phyloP scores from a whole-genome alignment of 352 stramenopile genomes.

The Globisporangium takayamanum region DNA sequence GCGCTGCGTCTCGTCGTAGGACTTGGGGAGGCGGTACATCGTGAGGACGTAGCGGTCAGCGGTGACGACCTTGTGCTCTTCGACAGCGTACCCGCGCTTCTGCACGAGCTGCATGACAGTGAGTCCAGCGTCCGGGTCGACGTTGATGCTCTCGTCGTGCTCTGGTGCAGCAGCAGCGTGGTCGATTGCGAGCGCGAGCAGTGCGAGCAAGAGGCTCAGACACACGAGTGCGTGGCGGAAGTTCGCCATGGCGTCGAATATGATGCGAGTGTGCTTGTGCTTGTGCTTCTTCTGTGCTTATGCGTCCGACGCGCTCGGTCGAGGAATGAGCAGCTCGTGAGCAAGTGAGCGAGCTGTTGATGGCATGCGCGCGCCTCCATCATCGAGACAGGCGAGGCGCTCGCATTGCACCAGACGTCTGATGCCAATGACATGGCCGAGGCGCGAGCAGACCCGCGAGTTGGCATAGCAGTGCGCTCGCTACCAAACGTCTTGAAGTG shows the following conservation, averaged over 20 bases:
- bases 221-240: background rate
- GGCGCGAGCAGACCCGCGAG: too few relatives aligned
- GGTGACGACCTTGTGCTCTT: slow-evolving; percentile 41
- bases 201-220: background rate
- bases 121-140: slow-evolving; percentile 12
- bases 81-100: slow-evolving; percentile 39
- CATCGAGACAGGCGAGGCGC: too few relatives aligned
- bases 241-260: background rate
- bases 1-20: slow-evolving; percentile 32
- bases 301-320: background rate
- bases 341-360: background rate
- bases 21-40: slow-evolving; percentile 46
- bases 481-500: too few relatives aligned
- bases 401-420: too few relatives aligned
- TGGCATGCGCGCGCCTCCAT: too few relatives aligned
- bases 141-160: background rate
- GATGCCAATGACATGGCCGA: too few relatives aligned
- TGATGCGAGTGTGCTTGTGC: background rate
- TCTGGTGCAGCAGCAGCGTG: background rate
- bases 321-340: background rate
- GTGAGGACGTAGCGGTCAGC: slow-evolving; percentile 47
- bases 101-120: slow-evolving; percentile 14
- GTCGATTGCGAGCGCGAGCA: background rate
- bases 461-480: too few relatives aligned
- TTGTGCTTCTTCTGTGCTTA: background rate